Conservation (phyloP, 768 basidiomycete genomes). For the Daedaleopsis nitida region DNA sequence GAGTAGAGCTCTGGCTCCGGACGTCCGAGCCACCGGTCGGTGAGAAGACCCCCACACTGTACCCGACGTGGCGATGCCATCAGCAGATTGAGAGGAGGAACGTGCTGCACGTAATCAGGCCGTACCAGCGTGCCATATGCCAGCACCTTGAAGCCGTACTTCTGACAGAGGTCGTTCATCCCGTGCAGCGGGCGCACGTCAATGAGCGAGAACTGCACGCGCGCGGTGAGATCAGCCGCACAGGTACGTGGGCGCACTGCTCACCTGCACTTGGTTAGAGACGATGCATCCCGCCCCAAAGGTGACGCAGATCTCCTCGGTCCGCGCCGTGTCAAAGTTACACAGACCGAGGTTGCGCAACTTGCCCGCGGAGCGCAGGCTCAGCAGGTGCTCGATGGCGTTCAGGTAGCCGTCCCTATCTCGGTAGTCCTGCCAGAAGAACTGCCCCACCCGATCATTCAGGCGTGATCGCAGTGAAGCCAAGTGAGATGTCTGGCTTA, state of each 20-base stretch:
- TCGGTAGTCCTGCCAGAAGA: conserved; percentile 75
- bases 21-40: conserved; percentile 69
- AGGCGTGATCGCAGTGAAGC: not conserved
- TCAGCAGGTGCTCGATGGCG: conserved; percentile 50
- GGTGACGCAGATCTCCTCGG: conserved; percentile 76
- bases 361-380: conserved; percentile 55
- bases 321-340: conserved; percentile 74
- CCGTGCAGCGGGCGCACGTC: conserved; percentile 76
- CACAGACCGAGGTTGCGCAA: conserved; percentile 71
- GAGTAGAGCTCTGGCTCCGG: conserved; percentile 72
- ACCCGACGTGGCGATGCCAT: not conserved
- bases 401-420: conserved; percentile 45
- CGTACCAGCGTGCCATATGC: conserved; percentile 79
- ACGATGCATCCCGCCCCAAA: conserved; percentile 68
- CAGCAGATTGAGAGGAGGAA: not conserved
- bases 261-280: conserved; percentile 80
- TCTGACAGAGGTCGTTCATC: conserved; percentile 72
- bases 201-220: conserved; percentile 70
- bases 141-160: conserved; percentile 67
- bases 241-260: conserved; percentile 6
- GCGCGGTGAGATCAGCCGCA: not conserved
- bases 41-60: conserved; percentile 80
- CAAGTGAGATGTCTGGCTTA: conserved; percentile 28
- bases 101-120: conserved; percentile 2
- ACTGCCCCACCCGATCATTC: conserved; percentile 40